These are phyloP conservation scores for Dalbergia oliveri DNA, from an alignment of 306 rosid genomes.

Conservation along the genomic window DNA sequence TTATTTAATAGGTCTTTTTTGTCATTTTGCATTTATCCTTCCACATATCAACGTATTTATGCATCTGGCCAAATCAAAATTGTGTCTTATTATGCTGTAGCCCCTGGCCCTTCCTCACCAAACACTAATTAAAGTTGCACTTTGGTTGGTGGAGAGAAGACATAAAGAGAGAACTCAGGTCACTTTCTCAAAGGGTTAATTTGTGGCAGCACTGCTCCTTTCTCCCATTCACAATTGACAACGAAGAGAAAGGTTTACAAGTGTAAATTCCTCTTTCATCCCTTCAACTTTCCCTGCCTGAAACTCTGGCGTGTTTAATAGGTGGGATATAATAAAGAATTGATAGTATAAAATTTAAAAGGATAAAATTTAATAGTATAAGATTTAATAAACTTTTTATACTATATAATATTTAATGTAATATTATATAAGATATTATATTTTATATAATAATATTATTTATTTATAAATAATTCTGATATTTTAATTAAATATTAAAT, in stretches of 20 bases:
- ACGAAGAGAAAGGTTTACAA: slow-evolving; percentile 19
- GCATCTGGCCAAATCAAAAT: slow-evolving; percentile 25
- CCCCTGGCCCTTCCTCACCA: slow-evolving; percentile 6
- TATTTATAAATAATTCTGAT: no score
- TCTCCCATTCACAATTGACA: slow-evolving; percentile 28
- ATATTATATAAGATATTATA: no score
- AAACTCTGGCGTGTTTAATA: no score
- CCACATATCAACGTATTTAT: background rate
- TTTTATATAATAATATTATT: no score
- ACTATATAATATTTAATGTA: no score
- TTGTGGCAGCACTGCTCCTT: slow-evolving; percentile 23
- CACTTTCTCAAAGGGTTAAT: slow-evolving; percentile 39
- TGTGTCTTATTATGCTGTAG: slow-evolving; percentile 37
- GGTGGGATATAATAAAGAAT: no score
- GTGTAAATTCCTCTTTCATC: background rate
- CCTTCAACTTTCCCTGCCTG: slow-evolving; percentile 35
- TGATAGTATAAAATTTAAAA: no score
- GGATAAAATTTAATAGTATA: no score
- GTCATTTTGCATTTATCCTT: background rate
- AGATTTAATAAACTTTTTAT: no score
- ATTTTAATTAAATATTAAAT: no score
- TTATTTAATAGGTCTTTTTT: background rate
- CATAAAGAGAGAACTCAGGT: slow-evolving; percentile 35
- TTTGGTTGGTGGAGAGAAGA: slow-evolving; percentile 44
- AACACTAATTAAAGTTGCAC: slow-evolving; percentile 39